A percentile compares a stretch with the other conserved stretches of the same genome.
phyloP scores from a whole-genome alignment of 805 yeast species.

The Ogataea henricii region DNA sequence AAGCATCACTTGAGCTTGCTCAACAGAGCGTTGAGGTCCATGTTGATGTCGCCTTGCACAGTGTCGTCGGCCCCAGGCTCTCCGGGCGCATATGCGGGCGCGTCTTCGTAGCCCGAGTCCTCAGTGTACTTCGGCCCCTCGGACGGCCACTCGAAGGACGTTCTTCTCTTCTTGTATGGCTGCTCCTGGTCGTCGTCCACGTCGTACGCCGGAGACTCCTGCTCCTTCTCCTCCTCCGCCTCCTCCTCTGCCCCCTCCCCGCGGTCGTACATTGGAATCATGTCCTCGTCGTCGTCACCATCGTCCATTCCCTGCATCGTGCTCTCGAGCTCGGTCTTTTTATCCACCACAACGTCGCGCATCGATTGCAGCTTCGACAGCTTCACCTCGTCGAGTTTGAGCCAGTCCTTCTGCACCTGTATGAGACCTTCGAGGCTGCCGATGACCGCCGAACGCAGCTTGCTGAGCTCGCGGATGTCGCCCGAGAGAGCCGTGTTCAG shows the following conservation, averaged over 20 bases:
- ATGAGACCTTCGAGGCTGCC: constrained; percentile 31
- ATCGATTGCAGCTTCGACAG: constrained; percentile 23
- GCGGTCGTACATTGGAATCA: constrained; percentile 7
- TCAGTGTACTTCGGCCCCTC: no score
- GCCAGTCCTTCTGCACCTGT: constrained; percentile 34
- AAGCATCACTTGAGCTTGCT: constrained; percentile 20
- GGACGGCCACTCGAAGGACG: no score
- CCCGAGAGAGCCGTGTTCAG: constrained; percentile 15
- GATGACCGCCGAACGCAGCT: constrained; percentile 27
- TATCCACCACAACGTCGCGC: constrained; percentile 17
- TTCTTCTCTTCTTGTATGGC: constrained; percentile 3
- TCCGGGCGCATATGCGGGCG: background rate
- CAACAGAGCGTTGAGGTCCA: constrained; percentile 24
- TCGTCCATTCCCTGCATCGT: constrained; percentile 21
- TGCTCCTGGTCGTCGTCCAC: background rate
- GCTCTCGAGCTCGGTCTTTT: constrained; percentile 30
- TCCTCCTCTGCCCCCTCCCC: constrained; percentile 21
- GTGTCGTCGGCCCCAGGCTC: no score
- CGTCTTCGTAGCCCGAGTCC: no score
- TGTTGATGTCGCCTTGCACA: constrained; percentile 13
- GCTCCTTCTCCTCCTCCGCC: background rate
- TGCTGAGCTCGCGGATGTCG: constrained; percentile 17
- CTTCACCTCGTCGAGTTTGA: constrained; percentile 28
- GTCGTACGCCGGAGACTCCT: constrained; percentile 6
- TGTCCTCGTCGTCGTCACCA: constrained; percentile 18